Evolutionary conservation across 2,329 filamentous ascomycete species (phyloP), one percentile per base, ranked within the genome.

Genomic region (Aurifilum marmelostoma): DNA sequence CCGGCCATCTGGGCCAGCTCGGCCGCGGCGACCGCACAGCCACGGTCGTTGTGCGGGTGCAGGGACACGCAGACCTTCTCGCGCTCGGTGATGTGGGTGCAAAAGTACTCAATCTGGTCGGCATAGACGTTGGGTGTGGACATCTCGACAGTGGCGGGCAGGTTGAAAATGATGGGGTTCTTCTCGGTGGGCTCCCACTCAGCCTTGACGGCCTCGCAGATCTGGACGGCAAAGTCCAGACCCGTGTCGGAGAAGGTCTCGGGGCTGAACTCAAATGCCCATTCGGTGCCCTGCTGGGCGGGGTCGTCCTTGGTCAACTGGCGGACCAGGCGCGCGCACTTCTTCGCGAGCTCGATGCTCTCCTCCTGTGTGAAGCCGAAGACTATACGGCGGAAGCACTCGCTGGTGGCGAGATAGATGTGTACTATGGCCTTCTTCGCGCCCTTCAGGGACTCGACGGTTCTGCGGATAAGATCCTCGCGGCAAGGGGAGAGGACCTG

Each of bases 1-100:
- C 95, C 96, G 24, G 94, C 96, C 94, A 98, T 97, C 80, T 97
- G 94, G 8, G 92, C 95, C 75, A 98, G 81, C 78, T 98, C 95
- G 12, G 95, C 92, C 0, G 94, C 94, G 0, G 95, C 95, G 21
- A 96, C 89, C 3, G 93, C 94, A 72, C 92, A 97, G 29, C 95
- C 95, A 72, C 96, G 87, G 79, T 98, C 96, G 77, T 98, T 98
- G 82, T 99, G 95, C 11, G 93, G 92, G 79, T 98, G 96, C 66
- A 98, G 86, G 71, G 92, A 97, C 11, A 98, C 92, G 75, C 90
- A 92, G 64, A 97, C 87, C 82, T 94, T 96, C 76, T 97, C 91
- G 65, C 94, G 86, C 79, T 97, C 92, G 0, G 87, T 86, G 77
- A 98, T 94, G 78, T 95, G 86, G 65, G 85, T 88, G 83, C 93